Base-by-base conservation (phyloP, 108 stramenopile genomes). In the Nitzschia putrida region DNA sequence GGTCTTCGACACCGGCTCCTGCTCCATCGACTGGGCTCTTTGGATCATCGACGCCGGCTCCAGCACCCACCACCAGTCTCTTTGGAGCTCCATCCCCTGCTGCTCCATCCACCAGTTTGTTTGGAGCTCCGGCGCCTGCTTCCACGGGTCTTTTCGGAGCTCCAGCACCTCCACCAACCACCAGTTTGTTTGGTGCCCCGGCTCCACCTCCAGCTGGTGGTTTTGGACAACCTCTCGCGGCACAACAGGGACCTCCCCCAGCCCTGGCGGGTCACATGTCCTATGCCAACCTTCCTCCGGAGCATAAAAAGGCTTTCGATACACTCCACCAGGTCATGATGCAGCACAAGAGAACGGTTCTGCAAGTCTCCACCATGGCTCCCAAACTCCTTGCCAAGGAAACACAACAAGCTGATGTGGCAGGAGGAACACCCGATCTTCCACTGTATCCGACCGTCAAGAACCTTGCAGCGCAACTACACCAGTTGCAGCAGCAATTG, bases 321-420 rank as follows among this genome's bases (percentile, higher is more conserved):
- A 64, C 57, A 40, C 82, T 93, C 7, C 78, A 93, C 60, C 72
- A 87, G 53, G 80, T 80, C 24, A 90, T 93, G 78, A 89, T 90
- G 86, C 75, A 83, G 18, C 89, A 93, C 74, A 85, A 84, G 57
- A 72, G 87, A 18, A 87, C 82, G 10, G 50, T 90, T 50, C 61
- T 83, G 20, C 61, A 77, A 25, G 83, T 93, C 29, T 70, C 80
- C 18, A 86, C 83, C 57, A 90, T 90, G 89, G 78, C 86, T 21
- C 89, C 89, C 14, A 78, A 79, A 23, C 70, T 90, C 7, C 64
- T 90, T 20, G 80, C 66, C 12, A 58, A 44, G 40, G 53, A 70
- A 53, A 60, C 63, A 20, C 63, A 85, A 11, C 76, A 80, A 34
- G 83, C 92, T 24, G 85, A 85, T 59, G 72, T 57, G 3, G 83